These are phyloP conservation scores for Bruguiera gymnorhiza DNA, from an alignment of 345 rosid species.

Conservation along the genomic window DNA sequence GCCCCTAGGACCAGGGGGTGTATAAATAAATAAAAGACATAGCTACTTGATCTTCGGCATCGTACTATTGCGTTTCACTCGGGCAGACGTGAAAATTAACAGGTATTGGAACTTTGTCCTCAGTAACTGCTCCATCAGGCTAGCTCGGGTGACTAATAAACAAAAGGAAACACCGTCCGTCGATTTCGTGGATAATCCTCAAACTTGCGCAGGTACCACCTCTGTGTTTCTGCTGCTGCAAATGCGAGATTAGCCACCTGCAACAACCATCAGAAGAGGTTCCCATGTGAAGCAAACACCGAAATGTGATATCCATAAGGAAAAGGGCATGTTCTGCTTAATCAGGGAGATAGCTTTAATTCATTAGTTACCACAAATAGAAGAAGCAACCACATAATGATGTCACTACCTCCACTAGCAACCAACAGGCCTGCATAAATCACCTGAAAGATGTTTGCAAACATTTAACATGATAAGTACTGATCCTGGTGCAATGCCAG, in stretches of 20 bases:
- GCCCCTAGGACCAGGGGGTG: too few relatives aligned
- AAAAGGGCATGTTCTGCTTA: too few relatives aligned
- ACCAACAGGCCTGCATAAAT: constrained; percentile 60
- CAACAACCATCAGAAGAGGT: constrained; percentile 8
- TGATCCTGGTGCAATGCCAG: neutral
- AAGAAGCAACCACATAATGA: constrained; percentile 60
- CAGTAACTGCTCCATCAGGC: neutral
- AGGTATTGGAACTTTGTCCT: too few relatives aligned
- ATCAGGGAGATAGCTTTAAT: neutral
- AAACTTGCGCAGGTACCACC: constrained; percentile 63
- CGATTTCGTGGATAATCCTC: constrained; percentile 58
- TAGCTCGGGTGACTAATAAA: constrained; percentile 22
- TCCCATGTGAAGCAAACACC: neutral
- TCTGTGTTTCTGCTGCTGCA: constrained; percentile 71
- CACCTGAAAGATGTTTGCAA: constrained; percentile 39
- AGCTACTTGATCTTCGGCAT: too few relatives aligned
- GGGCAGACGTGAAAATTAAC: too few relatives aligned
- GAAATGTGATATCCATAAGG: neutral
- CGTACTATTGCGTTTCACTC: too few relatives aligned
- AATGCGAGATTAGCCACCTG: constrained; percentile 66
- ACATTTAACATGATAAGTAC: neutral
- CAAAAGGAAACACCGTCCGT: constrained; percentile 45
- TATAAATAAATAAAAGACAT: too few relatives aligned
- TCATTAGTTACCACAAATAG: constrained; percentile 51
- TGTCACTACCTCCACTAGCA: constrained; percentile 70